Percentiles rank a stretch among this genome's conserved stretches.
These are phyloP conservation scores for Tulasnella sp. DNA, from an alignment of 768 basidiomycete species.

Conservation along the genomic window DNA sequence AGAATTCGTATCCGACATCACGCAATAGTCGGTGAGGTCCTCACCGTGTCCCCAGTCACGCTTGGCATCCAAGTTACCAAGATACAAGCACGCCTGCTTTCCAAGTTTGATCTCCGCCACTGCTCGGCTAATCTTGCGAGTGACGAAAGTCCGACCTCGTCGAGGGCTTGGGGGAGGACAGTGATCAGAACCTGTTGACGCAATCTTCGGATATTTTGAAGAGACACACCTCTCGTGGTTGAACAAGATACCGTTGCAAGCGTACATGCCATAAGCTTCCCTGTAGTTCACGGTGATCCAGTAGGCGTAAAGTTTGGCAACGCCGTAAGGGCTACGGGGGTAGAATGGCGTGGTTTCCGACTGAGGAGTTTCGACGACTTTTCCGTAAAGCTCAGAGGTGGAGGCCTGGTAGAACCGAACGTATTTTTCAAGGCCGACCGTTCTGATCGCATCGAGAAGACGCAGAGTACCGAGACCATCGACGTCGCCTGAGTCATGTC, in stretches of 20 bases:
- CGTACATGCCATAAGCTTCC: conserved; percentile 94
- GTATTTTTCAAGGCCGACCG: conserved; percentile 89
- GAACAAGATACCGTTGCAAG: conserved; percentile 95
- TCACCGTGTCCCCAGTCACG: conserved; percentile 97
- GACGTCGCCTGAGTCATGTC: conserved; percentile 61
- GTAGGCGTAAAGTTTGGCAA: conserved; percentile 88
- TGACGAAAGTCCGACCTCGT: conserved; percentile 92
- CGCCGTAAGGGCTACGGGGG: conserved; percentile 95
- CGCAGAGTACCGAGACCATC: conserved; percentile 93
- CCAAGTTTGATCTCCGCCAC: conserved; percentile 87
- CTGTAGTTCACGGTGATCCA: conserved; percentile 91
- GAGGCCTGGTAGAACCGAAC: conserved; percentile 96
- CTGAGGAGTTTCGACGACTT: conserved; percentile 93
- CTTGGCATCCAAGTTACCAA: conserved; percentile 90
- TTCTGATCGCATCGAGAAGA: conserved; percentile 91
- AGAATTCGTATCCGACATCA: background rate
- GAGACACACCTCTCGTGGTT: conserved; percentile 73
- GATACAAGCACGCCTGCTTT: conserved; percentile 85
- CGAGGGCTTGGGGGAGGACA: conserved; percentile 55
- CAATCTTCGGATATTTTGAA: background rate
- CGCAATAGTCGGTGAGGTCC: conserved; percentile 31
- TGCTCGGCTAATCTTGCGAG: conserved; percentile 88
- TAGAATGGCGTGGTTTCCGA: conserved; percentile 97
- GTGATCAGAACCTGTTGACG: background rate
- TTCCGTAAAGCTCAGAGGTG: conserved; percentile 95